A percentile compares a stretch with the other conserved stretches of the same genome.
These are phyloP conservation scores for Colletotrichum sidae DNA, from an alignment of 2,329 filamentous ascomycete species.

Conservation along the genomic window DNA sequence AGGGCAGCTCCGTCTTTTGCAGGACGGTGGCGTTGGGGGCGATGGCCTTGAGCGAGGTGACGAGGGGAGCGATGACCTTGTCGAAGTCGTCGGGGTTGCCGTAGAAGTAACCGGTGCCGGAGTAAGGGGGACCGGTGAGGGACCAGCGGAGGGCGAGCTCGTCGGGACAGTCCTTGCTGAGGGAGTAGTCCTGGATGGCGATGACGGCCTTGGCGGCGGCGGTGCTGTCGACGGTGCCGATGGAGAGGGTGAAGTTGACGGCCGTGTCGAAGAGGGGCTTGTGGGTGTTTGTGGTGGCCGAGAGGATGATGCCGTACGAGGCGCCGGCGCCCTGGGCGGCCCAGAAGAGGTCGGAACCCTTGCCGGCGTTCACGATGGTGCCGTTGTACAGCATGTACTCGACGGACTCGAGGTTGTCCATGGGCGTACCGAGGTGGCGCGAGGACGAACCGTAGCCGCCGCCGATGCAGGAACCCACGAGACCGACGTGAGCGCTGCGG, in stretches of 20 bases:
- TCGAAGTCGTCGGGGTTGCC: slow-evolving; percentile 34
- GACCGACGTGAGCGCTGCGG: slow-evolving; percentile 35
- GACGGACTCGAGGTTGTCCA: slow-evolving; percentile 35
- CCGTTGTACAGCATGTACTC: slow-evolving; percentile 40
- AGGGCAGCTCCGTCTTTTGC: slow-evolving; percentile 30
- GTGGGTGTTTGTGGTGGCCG: slow-evolving; percentile 35
- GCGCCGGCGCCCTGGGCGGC: slow-evolving; percentile 38
- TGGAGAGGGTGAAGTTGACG: slow-evolving; percentile 33
- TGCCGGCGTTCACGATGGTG: slow-evolving; percentile 33
- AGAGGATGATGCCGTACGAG: slow-evolving; percentile 36
- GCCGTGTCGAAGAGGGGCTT: slow-evolving; percentile 30
- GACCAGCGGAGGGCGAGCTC: slow-evolving; percentile 37
- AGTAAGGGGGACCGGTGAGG: slow-evolving; percentile 17
- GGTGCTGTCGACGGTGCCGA: slow-evolving; percentile 19
- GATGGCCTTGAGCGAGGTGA: slow-evolving; percentile 23
- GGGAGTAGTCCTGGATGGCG: slow-evolving; percentile 35
- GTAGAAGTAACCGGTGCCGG: slow-evolving; percentile 36
- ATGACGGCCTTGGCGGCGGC: slow-evolving; percentile 28
- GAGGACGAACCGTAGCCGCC: slow-evolving; percentile 34
- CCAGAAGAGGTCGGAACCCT: slow-evolving; percentile 37
- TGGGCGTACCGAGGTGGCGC: slow-evolving; percentile 35
- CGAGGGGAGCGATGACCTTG: slow-evolving; percentile 23
- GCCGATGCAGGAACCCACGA: slow-evolving; percentile 36
- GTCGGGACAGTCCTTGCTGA: slow-evolving; percentile 32
- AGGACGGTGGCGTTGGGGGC: slow-evolving; percentile 21